These are phyloP conservation scores for Pueraria montana DNA, from an alignment of 306 rosid genomes.

Conservation along the genomic window DNA sequence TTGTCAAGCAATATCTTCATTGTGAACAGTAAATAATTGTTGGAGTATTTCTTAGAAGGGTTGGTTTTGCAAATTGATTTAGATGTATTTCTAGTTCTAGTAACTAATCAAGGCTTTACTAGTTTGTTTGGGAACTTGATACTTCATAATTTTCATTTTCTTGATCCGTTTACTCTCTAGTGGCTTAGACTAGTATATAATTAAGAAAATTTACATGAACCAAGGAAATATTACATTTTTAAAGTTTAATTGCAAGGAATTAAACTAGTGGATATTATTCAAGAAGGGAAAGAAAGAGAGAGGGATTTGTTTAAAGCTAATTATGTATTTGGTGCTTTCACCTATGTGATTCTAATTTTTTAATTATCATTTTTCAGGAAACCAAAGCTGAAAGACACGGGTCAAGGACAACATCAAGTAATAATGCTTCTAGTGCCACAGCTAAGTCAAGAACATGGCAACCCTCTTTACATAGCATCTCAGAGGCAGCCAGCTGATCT, in stretches of 20 bases:
- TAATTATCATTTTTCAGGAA: conserved; percentile 58
- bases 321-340: neutral
- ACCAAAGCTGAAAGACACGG: conserved; percentile 64
- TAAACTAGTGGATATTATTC: conserved; percentile 14
- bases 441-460: conserved; percentile 88
- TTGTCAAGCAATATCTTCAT: conserved; percentile 8
- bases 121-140: neutral
- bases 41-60: conserved; percentile 11
- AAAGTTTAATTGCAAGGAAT: neutral
- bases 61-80: conserved; percentile 25
- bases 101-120: neutral
- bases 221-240: conserved; percentile 4
- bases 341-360: conserved; percentile 19
- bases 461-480: conserved; percentile 82
- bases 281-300: conserved; percentile 11
- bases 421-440: conserved; percentile 54
- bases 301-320: neutral
- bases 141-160: conserved; percentile 30
- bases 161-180: neutral
- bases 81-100: conserved; percentile 24
- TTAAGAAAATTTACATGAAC: conserved; percentile 33
- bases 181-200: neutral
- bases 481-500: conserved; percentile 73
- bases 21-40: conserved; percentile 13
- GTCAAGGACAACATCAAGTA: conserved; percentile 60